These are phyloP conservation scores for Chrysoporthe deuterocubensis DNA, from an alignment of 2,329 filamentous ascomycete genomes.

Conservation along the genomic window DNA sequence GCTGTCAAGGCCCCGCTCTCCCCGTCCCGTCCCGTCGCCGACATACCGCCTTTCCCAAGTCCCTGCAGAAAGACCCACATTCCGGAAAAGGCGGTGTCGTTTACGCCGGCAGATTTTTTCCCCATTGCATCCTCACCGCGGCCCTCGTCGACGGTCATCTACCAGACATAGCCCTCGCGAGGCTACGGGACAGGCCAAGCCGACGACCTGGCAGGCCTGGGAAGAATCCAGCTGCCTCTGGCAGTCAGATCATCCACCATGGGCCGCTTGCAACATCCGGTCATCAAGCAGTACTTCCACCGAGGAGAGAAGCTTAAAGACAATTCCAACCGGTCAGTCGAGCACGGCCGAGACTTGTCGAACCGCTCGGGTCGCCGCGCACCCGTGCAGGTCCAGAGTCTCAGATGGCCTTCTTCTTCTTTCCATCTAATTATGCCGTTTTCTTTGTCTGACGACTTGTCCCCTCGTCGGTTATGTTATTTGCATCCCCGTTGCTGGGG, in stretches of 20 bases:
- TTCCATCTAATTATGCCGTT: background rate
- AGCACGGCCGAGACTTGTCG: background rate
- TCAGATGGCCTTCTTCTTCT: background rate
- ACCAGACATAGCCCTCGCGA: background rate
- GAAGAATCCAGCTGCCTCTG: slow-evolving; percentile 2
- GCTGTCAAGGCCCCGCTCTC: too few species aligned
- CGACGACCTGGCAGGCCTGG: background rate
- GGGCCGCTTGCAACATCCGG: slow-evolving; percentile 82
- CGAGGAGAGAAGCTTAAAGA: slow-evolving; percentile 85
- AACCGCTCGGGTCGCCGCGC: background rate
- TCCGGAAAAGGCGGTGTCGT: slow-evolving; percentile 15
- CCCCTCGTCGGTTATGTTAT: background rate
- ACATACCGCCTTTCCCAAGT: slow-evolving; percentile 13
- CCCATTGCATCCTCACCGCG: slow-evolving; percentile 2
- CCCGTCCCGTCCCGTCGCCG: background rate
- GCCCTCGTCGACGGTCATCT: background rate
- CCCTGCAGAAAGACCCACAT: slow-evolving; percentile 3
- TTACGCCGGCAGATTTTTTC: slow-evolving; percentile 18
- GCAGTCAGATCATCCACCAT: slow-evolving; percentile 47
- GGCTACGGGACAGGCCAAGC: background rate
- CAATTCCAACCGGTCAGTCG: slow-evolving; percentile 85
- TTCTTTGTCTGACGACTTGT: too few species aligned
- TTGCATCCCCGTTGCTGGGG: background rate
- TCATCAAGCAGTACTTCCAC: slow-evolving; percentile 88
- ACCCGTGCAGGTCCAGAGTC: background rate